Percentiles rank a stretch among this genome's conserved stretches.
phyloP scores from a whole-genome alignment of 768 basidiomycete genomes.

The Mycena maculata region DNA sequence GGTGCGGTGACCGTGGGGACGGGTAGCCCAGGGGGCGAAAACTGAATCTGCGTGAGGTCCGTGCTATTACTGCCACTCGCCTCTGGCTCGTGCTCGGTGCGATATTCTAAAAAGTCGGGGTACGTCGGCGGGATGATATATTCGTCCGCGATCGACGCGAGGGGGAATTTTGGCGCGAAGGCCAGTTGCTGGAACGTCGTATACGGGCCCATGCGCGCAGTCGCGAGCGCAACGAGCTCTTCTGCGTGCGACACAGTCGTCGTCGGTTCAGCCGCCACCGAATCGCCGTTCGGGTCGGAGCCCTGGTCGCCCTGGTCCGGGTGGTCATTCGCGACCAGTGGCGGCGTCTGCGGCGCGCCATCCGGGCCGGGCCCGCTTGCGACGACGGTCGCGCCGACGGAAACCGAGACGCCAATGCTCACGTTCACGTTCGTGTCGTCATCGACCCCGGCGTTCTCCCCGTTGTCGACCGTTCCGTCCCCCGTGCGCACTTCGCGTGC shows the following conservation, averaged over 20 bases:
- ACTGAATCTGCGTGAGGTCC: conserved; percentile 71
- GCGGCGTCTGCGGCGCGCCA: conserved; percentile 48
- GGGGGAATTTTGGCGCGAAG: conserved; percentile 89
- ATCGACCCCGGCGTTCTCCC: conserved; percentile 59
- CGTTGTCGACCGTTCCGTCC: conserved; percentile 57
- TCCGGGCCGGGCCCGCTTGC: conserved; percentile 49
- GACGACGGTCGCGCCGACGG: conserved; percentile 52
- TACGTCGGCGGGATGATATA: conserved; percentile 95
- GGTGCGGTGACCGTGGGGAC: conserved; percentile 75
- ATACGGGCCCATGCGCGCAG: conserved; percentile 83
- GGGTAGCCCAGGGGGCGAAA: conserved; percentile 84
- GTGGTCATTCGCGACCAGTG: conserved; percentile 56
- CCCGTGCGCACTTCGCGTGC: conserved; percentile 75
- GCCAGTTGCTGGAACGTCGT: conserved; percentile 92
- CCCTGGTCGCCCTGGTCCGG: conserved; percentile 51
- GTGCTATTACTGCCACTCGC: conserved; percentile 51
- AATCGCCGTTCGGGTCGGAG: conserved; percentile 38
- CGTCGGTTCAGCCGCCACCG: conserved; percentile 47
- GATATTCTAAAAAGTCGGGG: conserved; percentile 78
- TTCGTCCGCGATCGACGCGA: conserved; percentile 88
- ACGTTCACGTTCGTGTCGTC: conserved; percentile 71
- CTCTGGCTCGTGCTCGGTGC: conserved; percentile 71
- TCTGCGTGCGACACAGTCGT: conserved; percentile 63
- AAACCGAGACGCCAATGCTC: conserved; percentile 69
- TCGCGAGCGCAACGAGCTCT: conserved; percentile 74